Conservation (phyloP, 1,284 basidiomycete genomes). For the Pterulicium gracile region DNA sequence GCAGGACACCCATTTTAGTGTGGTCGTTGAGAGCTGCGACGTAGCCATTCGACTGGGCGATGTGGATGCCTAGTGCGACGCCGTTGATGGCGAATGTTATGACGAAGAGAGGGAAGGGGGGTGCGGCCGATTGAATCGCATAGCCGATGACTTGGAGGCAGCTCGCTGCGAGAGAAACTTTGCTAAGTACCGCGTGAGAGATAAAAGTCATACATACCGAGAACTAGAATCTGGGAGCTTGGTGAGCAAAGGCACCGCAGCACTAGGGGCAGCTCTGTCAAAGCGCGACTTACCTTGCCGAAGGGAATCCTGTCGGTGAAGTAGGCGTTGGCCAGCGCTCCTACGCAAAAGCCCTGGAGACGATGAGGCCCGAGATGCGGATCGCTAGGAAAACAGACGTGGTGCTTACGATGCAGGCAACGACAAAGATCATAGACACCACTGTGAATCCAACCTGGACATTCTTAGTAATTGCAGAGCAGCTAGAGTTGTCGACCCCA, state of each 20-base stretch:
- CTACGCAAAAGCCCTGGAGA: conserved; percentile 41
- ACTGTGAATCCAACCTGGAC: conserved; percentile 33
- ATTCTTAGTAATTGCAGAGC: neutral
- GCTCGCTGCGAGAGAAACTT: conserved; percentile 21
- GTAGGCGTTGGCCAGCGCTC: conserved; percentile 41
- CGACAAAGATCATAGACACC: conserved; percentile 39
- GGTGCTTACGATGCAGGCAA: conserved; percentile 27
- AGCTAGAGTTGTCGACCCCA: neutral
- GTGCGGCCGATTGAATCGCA: conserved; percentile 36
- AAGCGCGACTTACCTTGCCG: conserved; percentile 33
- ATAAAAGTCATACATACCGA: conserved; percentile 17
- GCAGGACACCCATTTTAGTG: conserved; percentile 42
- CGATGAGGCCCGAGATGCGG: neutral
- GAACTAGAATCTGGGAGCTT: conserved; percentile 22
- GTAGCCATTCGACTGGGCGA: conserved; percentile 48
- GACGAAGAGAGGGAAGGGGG: conserved; percentile 60
- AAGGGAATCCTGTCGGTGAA: conserved; percentile 48
- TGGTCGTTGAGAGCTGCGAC: conserved; percentile 34
- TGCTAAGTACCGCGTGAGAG: conserved; percentile 11
- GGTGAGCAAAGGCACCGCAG: neutral
- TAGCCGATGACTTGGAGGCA: conserved; percentile 35
- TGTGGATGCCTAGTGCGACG: conserved; percentile 44
- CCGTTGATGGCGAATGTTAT: conserved; percentile 51
- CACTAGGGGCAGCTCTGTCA: neutral
- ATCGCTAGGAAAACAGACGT: neutral